Evolutionary conservation across 2,329 filamentous ascomycete genomes (phyloP), one percentile per base, ranked within the genome.

Genomic region (Fusarium guadeloupense): DNA sequence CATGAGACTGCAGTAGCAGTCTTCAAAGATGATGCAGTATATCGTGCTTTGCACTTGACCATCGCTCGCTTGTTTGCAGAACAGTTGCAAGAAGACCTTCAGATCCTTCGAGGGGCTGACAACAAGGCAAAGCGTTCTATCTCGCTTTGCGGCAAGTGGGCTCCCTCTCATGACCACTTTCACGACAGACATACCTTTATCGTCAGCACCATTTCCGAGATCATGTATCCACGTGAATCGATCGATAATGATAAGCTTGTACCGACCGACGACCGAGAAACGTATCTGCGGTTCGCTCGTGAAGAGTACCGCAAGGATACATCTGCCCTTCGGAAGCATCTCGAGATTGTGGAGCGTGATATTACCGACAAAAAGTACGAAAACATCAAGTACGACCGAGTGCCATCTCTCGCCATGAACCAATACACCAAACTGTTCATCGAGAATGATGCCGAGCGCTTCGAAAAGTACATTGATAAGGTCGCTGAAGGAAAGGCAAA

Each of bases 61-160:
- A 74, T 86, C 2, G 81, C 85, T 8, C 78, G 84, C 1, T 75
- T 87, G 5, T 87, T 88, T 65, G 83, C 82, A 0, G 76, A 80
- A 14, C 83, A 87, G 74, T 76, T 88, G 3, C 74, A 77, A 37
- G 59, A 68, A 2, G 85, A 88, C 65, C 60, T 81, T 3, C 63
- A 59, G 0, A 68, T 78, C 1, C 74, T 86, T 1, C 67, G 74
- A 5, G 75, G 74, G 14, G 68, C 70, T 9, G 74, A 80, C 25
- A 66, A 73, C 14, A 73, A 75, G 37, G 76, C 77, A 7, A 76
- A 77, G 63, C 75, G 74, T 21, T 71, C 70, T 13, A 79, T 87
- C 48, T 85, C 83, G 0, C 78, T 87, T 0, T 85, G 83, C 50
- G 83, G 78, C 3, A 88, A 88, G 58, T 88, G 85, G 85, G 83